Conservation (phyloP, 371 early-diverging fungal genomes). For the Syncephalastrum sp. region DNA sequence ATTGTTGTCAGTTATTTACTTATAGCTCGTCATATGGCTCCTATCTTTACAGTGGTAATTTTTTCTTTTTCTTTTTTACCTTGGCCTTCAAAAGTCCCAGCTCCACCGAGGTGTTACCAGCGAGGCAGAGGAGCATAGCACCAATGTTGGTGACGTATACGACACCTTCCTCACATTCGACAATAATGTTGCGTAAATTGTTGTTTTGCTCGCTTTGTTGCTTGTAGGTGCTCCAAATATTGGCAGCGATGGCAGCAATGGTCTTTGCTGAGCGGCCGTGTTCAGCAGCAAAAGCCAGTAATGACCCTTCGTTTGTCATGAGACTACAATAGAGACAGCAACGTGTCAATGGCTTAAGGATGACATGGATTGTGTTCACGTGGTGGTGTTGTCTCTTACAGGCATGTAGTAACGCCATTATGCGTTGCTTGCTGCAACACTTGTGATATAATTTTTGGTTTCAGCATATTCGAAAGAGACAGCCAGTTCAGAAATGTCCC, state of each 20-base stretch:
- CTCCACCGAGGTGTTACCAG: slow-evolving; percentile 60
- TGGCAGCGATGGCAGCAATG: slow-evolving; percentile 73
- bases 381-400: slow-evolving; percentile 5
- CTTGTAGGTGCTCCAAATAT: slow-evolving; percentile 79
- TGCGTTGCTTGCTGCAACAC: slow-evolving; percentile 16
- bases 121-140: slow-evolving; percentile 72
- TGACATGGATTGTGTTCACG: not conserved
- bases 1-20: too few relatives aligned
- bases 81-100: slow-evolving; percentile 73
- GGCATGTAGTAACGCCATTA: slow-evolving; percentile 14
- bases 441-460: slow-evolving; percentile 24
- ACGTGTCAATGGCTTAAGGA: not conserved
- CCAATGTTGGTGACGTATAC: slow-evolving; percentile 61
- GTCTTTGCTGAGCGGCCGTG: slow-evolving; percentile 64
- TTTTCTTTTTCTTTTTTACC: slow-evolving; percentile 27
- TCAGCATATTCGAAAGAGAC: slow-evolving; percentile 10
- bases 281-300: slow-evolving; percentile 70
- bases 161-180: slow-evolving; percentile 73
- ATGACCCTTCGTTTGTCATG: slow-evolving; percentile 69
- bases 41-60: not conserved
- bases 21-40: too few relatives aligned
- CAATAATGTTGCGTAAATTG: slow-evolving; percentile 52
- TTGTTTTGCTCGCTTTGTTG: slow-evolving; percentile 38
- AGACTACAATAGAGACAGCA: slow-evolving; percentile 41
- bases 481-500: too few relatives aligned